phyloP scores from a whole-genome alignment of 345 rosid genomes.

The Streptanthus diversifolius region DNA sequence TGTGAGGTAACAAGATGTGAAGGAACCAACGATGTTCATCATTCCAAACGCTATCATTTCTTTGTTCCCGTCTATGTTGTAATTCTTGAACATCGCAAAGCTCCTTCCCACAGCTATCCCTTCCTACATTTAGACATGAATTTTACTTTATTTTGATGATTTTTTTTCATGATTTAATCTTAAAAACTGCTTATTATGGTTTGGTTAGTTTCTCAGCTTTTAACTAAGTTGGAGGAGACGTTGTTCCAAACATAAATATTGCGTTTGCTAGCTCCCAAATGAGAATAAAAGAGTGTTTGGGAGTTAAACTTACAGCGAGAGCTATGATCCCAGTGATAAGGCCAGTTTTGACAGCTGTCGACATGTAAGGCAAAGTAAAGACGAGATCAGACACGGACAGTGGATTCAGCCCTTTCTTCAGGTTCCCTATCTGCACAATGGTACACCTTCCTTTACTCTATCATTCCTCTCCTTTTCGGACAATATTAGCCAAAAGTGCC shows the following conservation, averaged over 20 bases:
- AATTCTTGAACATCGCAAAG: conserved; percentile 85
- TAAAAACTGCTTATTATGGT: not conserved
- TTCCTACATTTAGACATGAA: conserved; percentile 50
- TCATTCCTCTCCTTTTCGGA: conserved; percentile 2
- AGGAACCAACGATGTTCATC: conserved; percentile 92
- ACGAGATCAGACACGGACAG: conserved; percentile 57
- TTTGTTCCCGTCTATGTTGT: conserved; percentile 91
- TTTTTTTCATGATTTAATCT: not conserved
- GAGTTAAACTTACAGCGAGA: conserved; percentile 59
- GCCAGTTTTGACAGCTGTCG: conserved; percentile 67
- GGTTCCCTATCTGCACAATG: conserved; percentile 61
- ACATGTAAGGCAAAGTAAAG: conserved; percentile 62
- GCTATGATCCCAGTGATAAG: conserved; percentile 81
- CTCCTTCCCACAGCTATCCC: conserved; percentile 95
- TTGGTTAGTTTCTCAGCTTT: not conserved
- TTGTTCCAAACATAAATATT: not conserved
- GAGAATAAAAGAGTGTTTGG: not conserved
- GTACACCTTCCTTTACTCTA: conserved; percentile 9
- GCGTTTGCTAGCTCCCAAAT: too few relatives aligned
- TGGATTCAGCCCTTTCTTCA: conserved; percentile 90
- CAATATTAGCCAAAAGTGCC: not conserved
- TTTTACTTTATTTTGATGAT: not conserved
- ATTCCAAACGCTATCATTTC: conserved; percentile 94
- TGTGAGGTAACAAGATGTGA: conserved; percentile 88
- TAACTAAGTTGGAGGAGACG: not conserved